Base-by-base conservation (phyloP, 2,329 filamentous ascomycete genomes). In the Corinectria fuckeliana region DNA sequence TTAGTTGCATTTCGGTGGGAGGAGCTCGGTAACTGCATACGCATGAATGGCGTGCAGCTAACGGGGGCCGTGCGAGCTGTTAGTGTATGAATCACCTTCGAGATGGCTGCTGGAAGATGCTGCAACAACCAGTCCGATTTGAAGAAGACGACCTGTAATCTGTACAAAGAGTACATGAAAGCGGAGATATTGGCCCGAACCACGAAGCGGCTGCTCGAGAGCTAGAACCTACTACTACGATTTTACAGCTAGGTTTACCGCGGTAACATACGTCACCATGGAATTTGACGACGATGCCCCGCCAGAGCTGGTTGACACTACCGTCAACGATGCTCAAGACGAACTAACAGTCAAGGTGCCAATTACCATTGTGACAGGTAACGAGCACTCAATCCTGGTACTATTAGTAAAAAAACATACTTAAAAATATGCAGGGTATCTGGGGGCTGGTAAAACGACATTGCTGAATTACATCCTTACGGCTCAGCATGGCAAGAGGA, bases 391-490 rank as follows among this genome's bases (percentile, higher is more conserved):
- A 8, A 25, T 14, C 28, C 26, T 36, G 16, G 39, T 44, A 52
- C 21, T 21, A 36, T 11, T 18, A 25, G 25, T 10, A 20, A 2
- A 21, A n/a, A 7, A 28, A 20, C 5, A 5, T 59, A 32, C 56
- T 50, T 69, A 18, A 44, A 11, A 28, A 11, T 23, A n/a, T 21
- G 4, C 63, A 95, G 92, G 95, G 3, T 99, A 99, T 72, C 85
- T 99, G 4, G 95, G 95, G 16, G 92, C 95, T 8, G 95, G 95
- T 16, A 99, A 99, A 77, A 98, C 94, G 0, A 98, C 94, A 0
- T 78, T 98, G 26, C 81, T 99, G 58, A 98, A 99, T 75, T 97
- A 98, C 75, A 98, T 99, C 62, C 81, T 99, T 51, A 96, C 91
- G 25, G 93, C 93, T 58, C 89, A 94, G 61, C 95, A 99, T 82